Evolutionary conservation across 257 asterid genomes (phyloP).

Genomic region (Solanum chilense): DNA sequence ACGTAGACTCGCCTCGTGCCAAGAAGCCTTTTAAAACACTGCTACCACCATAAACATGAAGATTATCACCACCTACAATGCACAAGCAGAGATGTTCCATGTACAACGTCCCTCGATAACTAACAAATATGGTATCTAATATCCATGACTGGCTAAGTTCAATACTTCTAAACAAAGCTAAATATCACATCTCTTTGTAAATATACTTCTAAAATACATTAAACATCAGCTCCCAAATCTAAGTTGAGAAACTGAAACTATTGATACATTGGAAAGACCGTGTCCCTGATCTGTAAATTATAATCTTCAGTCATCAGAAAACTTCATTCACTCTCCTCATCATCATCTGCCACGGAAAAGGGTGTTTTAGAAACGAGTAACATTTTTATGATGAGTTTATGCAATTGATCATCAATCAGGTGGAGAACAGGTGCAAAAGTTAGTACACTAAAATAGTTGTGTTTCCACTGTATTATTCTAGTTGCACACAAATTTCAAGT

Average conservation of each 20-base stretch:
- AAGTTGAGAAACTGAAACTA: neutral
- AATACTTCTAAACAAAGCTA: neutral
- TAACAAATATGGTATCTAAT: neutral
- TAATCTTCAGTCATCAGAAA: neutral
- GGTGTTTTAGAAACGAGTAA: neutral
- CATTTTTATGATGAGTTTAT: neutral
- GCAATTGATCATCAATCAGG: neutral
- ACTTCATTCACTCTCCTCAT: slow-evolving; percentile 50
- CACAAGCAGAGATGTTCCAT: neutral
- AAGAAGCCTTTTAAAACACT: neutral
- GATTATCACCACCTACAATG: neutral
- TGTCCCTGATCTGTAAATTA: neutral
- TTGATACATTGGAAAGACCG: neutral
- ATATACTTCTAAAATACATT: neutral
- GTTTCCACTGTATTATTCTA: neutral
- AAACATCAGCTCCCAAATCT: neutral
- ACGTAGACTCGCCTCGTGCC: neutral
- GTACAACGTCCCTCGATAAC: neutral
- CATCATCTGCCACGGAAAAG: slow-evolving; percentile 38
- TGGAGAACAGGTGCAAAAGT: neutral
- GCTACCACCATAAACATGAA: neutral
- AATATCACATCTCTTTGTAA: neutral
- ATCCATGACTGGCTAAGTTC: neutral
- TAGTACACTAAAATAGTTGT: neutral
- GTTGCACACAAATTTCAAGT: neutral